phyloP scores from a whole-genome alignment of 139 green algal genomes.

The Tetradesmus lagerheimii region DNA sequence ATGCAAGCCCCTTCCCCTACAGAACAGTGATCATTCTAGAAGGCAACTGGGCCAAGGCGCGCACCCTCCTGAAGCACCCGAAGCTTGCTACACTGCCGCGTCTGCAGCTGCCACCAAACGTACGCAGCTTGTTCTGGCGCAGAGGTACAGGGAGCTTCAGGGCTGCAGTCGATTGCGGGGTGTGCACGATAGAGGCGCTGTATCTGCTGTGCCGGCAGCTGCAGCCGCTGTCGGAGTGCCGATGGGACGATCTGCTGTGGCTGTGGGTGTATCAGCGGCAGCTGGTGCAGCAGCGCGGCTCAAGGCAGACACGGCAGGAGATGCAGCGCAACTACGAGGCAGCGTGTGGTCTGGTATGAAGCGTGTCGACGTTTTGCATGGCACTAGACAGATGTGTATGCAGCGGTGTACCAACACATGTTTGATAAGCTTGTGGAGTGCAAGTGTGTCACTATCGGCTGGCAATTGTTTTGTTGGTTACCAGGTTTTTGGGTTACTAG shows the following conservation, averaged over 20 bases:
- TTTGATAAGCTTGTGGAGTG: too few relatives aligned
- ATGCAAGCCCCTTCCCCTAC: conserved; percentile 7
- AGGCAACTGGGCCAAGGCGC: conserved; percentile 42
- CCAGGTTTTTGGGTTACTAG: too few relatives aligned
- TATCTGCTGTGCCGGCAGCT: conserved; percentile 32
- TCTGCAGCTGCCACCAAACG: conserved; percentile 30
- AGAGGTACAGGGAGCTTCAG: conserved; percentile 38
- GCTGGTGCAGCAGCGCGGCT: conserved; percentile 18
- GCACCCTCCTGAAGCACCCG: conserved; percentile 8
- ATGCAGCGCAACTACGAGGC: conserved; percentile 34
- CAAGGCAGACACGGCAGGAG: neutral
- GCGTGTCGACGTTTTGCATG: neutral
- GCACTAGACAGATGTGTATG: too few relatives aligned
- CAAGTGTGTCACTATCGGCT: too few relatives aligned
- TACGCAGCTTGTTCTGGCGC: conserved; percentile 37
- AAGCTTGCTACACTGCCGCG: conserved; percentile 13
- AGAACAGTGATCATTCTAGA: conserved; percentile 26
- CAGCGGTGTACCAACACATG: too few relatives aligned
- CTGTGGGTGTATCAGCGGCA: conserved; percentile 26
- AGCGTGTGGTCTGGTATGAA: neutral
- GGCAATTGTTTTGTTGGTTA: too few relatives aligned
- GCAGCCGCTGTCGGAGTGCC: neutral
- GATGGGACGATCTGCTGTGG: conserved; percentile 28
- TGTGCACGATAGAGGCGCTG: conserved; percentile 45
- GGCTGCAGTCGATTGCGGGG: conserved; percentile 30